Conservation (phyloP, 257 asterid genomes). For the Rubia yunnanensis region DNA sequence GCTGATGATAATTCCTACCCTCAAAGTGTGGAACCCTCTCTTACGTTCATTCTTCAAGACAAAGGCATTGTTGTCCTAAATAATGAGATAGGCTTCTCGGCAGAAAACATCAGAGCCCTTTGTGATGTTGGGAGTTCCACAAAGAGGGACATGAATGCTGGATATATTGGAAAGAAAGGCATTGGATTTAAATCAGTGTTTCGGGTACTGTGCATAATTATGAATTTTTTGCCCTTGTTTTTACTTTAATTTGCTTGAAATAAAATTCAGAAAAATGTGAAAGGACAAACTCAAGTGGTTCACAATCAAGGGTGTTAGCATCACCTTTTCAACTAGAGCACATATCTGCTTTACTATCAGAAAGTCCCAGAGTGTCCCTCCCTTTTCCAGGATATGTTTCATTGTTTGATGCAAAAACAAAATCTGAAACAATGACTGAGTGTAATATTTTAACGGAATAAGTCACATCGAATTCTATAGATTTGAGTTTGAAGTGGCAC, state of each 20-base stretch:
- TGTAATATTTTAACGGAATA: background rate
- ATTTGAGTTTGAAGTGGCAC: background rate
- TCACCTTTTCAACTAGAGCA: background rate
- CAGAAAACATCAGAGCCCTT: slow-evolving; percentile 75
- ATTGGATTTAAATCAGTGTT: slow-evolving; percentile 99
- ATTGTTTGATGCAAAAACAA: background rate
- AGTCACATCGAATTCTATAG: background rate
- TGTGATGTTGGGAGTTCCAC: slow-evolving; percentile 98
- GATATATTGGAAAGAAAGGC: slow-evolving; percentile 99
- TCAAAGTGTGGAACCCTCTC: slow-evolving; percentile 67
- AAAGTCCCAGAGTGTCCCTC: background rate
- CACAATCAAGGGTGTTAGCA: background rate
- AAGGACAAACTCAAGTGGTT: background rate
- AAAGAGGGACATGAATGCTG: slow-evolving; percentile 53
- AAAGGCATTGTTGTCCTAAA: slow-evolving; percentile 66
- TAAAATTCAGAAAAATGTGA: background rate
- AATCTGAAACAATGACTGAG: background rate
- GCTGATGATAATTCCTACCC: slow-evolving; percentile 91
- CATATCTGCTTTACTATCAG: background rate
- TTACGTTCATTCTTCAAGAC: slow-evolving; percentile 77
- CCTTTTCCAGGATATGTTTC: background rate
- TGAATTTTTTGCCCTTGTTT: background rate
- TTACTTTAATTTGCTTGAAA: background rate
- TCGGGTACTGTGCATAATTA: slow-evolving; percentile 50
- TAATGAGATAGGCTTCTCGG: slow-evolving; percentile 83